phyloP scores from a whole-genome alignment of 768 basidiomycete genomes.

The Phylloporus sp. region DNA sequence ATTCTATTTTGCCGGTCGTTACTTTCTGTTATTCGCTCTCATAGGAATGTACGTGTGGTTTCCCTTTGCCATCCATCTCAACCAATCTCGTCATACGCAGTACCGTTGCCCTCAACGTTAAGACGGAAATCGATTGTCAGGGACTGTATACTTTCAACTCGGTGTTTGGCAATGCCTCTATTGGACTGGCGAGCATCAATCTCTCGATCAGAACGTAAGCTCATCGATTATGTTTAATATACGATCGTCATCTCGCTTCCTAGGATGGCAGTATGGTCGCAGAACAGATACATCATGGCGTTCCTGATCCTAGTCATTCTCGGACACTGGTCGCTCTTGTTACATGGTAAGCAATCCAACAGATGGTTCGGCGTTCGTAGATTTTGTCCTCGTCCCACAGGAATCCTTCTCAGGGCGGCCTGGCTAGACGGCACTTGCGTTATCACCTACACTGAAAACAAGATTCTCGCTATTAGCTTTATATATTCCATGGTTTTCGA shows the following conservation, averaged over 20 bases:
- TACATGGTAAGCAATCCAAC: conserved; percentile 46
- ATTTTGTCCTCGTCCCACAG: conserved; percentile 26
- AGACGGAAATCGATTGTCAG: conserved; percentile 59
- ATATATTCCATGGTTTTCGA: conserved; percentile 77
- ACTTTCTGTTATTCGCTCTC: conserved; percentile 59
- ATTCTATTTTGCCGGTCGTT: conserved; percentile 70
- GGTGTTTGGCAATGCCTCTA: conserved; percentile 60
- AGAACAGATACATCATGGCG: conserved; percentile 48
- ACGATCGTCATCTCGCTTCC: conserved; percentile 1
- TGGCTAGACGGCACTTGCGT: conserved; percentile 53
- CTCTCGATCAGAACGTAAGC: conserved; percentile 65
- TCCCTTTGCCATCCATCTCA: background rate
- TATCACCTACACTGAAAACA: conserved; percentile 57
- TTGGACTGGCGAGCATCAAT: conserved; percentile 70
- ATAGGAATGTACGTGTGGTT: conserved; percentile 58
- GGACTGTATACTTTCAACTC: conserved; percentile 66
- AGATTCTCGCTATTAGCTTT: conserved; percentile 59
- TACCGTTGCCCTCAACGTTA: conserved; percentile 56
- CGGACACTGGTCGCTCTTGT: conserved; percentile 67
- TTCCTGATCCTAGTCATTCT: conserved; percentile 56
- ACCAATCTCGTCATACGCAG: conserved; percentile 28
- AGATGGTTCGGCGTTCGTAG: background rate
- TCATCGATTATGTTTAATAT: background rate
- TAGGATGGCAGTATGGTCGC: conserved; percentile 71
- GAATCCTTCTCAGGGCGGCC: conserved; percentile 54